Evolutionary conservation across 768 basidiomycete species (phyloP), one percentile per base, ranked within the genome.

Genomic region (Leccinum barrowsii): DNA sequence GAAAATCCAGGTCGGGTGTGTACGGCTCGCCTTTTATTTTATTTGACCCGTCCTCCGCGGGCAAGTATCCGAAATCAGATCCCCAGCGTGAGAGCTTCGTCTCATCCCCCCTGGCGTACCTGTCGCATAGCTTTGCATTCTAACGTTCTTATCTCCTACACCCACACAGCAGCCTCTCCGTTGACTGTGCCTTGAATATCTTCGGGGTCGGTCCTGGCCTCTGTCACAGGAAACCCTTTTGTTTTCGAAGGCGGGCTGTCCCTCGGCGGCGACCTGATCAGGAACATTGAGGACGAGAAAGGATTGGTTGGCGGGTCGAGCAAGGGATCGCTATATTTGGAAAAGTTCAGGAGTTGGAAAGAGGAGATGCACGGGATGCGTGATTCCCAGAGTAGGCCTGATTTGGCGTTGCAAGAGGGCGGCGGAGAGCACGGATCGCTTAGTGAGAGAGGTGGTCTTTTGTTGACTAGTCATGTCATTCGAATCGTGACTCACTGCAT

Each of bases 11-110:
- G 77, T 12, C 73, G 74, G 63, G 81, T 79, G 55, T 24, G 67
- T 56, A 50, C 13, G 28, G 40, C 22, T 12, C 10, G 26, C 46
- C 19, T 48, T 48, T 48, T 40, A 15, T 17, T 32, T 24, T 59
- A 42, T 19, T 19, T 44, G 42, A 19, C 50, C 6, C 26, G 42
- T 19, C 42, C 42, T 21, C 26, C 10, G 2, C 22, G 3, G 6
- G n/a, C 22, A 12, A 83, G 80, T 83, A 76, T 58, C 82, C 79
- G 0, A 74, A 77, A 59, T 78, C 76, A 1, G 77, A 80, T 60
- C 76, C 78, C 7, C 67, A 73, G 68, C 74, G 78, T 77, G 60
- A 24, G 53, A 53, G 37, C 5, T 26, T 11, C n/a, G 6, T 8
- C n/a, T 10, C 40, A 4, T 42, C 8, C n/a, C 37, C 42, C 42